Percentiles rank a stretch among this genome's conserved stretches.
These are phyloP conservation scores for Parathielavia appendiculata DNA, from an alignment of 495 filamentous ascomycete genomes.

Conservation along the genomic window DNA sequence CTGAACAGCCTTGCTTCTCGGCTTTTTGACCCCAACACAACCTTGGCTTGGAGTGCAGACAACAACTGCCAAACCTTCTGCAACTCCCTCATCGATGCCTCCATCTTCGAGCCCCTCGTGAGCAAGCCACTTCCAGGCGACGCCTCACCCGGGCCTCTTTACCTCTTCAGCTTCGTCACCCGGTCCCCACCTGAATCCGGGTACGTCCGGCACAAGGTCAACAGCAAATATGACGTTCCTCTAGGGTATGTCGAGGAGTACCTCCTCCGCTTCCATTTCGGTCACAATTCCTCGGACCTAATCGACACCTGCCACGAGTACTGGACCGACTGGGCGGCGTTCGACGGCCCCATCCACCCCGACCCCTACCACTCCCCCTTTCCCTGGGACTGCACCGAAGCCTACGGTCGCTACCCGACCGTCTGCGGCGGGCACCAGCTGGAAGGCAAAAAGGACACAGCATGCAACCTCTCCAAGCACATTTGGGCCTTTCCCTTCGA, in stretches of 20 bases:
- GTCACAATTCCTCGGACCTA: conserved; percentile 30
- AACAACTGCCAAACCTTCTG: conserved; percentile 40
- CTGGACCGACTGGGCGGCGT: conserved; percentile 44
- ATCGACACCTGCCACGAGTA: conserved; percentile 40
- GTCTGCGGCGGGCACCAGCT: conserved; percentile 24
- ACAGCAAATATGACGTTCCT: conserved; percentile 36
- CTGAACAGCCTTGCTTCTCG: conserved; percentile 23
- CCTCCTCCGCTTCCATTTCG: conserved; percentile 35
- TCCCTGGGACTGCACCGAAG: conserved; percentile 46
- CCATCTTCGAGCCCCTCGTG: conserved; percentile 32
- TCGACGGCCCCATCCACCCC: conserved; percentile 31
- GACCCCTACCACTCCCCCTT: conserved; percentile 34
- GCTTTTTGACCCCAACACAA: neutral
- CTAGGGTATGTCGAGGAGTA: conserved; percentile 40
- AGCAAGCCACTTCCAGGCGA: too few species aligned
- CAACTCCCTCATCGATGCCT: conserved; percentile 28
- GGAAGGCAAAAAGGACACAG: too few species aligned
- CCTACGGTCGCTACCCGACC: conserved; percentile 32
- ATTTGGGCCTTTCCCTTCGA: conserved; percentile 45
- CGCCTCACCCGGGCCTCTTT: conserved; percentile 19
- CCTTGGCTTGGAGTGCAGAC: conserved; percentile 24
- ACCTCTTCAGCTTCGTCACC: conserved; percentile 40
- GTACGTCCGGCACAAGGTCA: conserved; percentile 13
- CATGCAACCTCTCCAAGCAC: conserved; percentile 41
- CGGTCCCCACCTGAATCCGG: conserved; percentile 9